phyloP scores from a whole-genome alignment of 1,284 basidiomycete species.

The Athelia psychrophila region DNA sequence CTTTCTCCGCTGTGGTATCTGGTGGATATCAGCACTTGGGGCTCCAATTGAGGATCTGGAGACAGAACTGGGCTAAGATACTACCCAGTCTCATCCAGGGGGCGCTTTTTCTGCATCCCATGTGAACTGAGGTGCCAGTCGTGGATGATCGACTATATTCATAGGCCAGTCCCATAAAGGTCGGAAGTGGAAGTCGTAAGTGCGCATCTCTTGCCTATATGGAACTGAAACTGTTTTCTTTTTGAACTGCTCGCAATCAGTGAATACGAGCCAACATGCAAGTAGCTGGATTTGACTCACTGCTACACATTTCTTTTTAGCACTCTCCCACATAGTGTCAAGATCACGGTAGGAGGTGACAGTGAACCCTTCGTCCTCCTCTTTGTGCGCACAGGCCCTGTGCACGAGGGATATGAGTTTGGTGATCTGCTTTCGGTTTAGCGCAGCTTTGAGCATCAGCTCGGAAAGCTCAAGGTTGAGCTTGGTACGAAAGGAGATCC shows the following conservation, averaged over 20 bases:
- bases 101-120: conserved; percentile 22
- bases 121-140: conserved; percentile 13
- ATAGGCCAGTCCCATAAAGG: conserved; percentile 19
- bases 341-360: background rate
- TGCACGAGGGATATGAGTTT: background rate
- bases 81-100: no score
- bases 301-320: no score
- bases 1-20: no score
- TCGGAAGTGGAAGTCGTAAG: conserved; percentile 13
- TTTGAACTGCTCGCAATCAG: conserved; percentile 14
- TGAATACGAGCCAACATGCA: background rate
- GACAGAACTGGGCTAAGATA: no score
- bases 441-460: conserved; percentile 14
- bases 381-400: background rate
- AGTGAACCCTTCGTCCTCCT: background rate
- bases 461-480: conserved; percentile 24
- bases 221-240: conserved; percentile 11
- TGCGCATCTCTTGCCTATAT: conserved; percentile 12
- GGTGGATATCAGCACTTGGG: no score
- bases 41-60: no score
- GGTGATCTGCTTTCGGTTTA: conserved; percentile 7
- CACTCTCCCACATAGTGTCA: no score
- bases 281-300: background rate
- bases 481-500: conserved; percentile 15
- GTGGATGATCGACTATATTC: conserved; percentile 13